Conservation (phyloP, 768 basidiomycete genomes). For the Kondoa subrosea region DNA sequence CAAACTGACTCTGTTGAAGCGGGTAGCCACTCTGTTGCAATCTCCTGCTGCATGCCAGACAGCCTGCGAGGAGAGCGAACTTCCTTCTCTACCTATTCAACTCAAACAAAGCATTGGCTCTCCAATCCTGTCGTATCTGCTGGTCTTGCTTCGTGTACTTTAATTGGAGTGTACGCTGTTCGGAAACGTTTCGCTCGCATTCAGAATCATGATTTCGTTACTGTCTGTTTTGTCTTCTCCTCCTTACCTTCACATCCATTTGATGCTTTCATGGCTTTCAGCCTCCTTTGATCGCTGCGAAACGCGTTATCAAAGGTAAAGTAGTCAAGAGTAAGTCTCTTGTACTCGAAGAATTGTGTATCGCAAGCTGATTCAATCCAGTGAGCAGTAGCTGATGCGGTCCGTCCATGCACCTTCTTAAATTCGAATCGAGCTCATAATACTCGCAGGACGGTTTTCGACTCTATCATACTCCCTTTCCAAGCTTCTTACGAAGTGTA, state of each 20-base stretch:
- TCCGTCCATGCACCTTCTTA: too few relatives aligned
- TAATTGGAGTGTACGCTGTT: not conserved
- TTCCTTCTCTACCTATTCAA: too few relatives aligned
- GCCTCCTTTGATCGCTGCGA: not conserved
- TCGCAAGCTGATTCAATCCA: not conserved
- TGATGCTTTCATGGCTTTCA: too few relatives aligned
- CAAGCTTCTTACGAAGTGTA: not conserved
- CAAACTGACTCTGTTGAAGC: too few relatives aligned
- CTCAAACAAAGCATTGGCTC: too few relatives aligned
- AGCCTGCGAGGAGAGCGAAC: too few relatives aligned
- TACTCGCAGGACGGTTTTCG: not conserved
- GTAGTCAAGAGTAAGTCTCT: not conserved
- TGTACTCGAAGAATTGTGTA: not conserved
- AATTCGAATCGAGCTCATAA: too few relatives aligned
- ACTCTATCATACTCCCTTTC: not conserved
- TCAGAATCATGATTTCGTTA: not conserved
- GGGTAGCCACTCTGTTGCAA: too few relatives aligned
- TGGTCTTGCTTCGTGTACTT: not conserved
- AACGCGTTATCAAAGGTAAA: not conserved
- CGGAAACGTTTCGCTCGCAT: not conserved
- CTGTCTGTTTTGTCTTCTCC: not conserved
- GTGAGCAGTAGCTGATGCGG: not conserved
- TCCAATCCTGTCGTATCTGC: not conserved
- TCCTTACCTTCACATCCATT: not conserved
- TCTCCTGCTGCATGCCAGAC: too few relatives aligned